Base-by-base conservation (phyloP, 176 grass and related monocot genomes). In the maize (Zea mays) region DNA sequence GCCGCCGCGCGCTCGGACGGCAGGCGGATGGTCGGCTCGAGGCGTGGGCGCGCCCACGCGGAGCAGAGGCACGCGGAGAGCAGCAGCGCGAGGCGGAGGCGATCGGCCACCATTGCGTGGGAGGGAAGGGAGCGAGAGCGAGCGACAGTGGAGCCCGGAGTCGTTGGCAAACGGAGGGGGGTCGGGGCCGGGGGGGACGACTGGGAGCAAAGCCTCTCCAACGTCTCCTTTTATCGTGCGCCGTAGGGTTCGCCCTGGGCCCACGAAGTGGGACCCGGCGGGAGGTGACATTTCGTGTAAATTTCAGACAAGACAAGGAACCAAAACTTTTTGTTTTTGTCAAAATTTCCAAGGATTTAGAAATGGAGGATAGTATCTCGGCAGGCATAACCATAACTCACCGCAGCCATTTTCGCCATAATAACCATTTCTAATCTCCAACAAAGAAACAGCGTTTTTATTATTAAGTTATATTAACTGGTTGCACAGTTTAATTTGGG, bases 1-100 rank as follows among this genome's bases (percentile, higher is more conserved):
- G 52, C 61, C 17, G 45, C 51, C 16, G 5, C 69, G 51, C 74
- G 85, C 74, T 95, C 87, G 41, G 96, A 99, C 62, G 92, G 92
- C 17, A 95, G 83, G 4, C 87, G 82, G 81, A 99, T 78, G 64
- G 21, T 42, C 44, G 74, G 74, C n/a, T 90, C 86, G 19, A 59
- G 20, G 15, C 48, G 69, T 12, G 86, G 77, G 40, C 67, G 64
- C 38, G 72, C 85, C 59, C 74, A 42, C 35, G 78, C 62, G 8
- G 54, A 72, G 77, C 75, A 58, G 36, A 90, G 64, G 79, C 70
- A 75, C 33, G 69, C 50, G 45, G 79, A 27, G 72, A 90, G 50
- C 19, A 85, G 56, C 36, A 86, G 49, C 47, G 39, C 72, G 65
- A 79, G 35, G 20, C 46, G 47, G 71, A 71, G 65, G 67, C 74